phyloP scores from a whole-genome alignment of 73 alveolate genomes.

The Uronychia setigera region DNA sequence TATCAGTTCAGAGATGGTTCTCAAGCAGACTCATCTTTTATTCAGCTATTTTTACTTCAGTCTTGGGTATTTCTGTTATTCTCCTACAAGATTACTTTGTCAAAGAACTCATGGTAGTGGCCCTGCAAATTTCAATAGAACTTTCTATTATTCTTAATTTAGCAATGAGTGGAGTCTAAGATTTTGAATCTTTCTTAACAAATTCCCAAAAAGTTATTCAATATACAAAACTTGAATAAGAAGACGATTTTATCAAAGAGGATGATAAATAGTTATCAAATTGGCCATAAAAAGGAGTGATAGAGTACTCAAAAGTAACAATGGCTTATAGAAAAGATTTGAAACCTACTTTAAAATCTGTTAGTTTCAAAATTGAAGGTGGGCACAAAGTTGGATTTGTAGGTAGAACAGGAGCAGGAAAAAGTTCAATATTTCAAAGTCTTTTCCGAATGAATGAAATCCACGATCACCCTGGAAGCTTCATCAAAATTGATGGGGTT shows the following conservation, averaged over 20 bases:
- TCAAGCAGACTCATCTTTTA: neutral
- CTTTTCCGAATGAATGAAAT: slow-evolving; percentile 81
- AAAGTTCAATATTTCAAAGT: slow-evolving; percentile 76
- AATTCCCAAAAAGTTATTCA: slow-evolving; percentile 8
- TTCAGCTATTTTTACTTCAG: neutral
- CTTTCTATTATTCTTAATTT: neutral
- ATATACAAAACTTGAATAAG: slow-evolving; percentile 8
- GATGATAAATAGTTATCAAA: neutral
- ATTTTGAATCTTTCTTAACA: neutral
- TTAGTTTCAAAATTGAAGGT: slow-evolving; percentile 41
- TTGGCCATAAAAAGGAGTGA: slow-evolving; percentile 82
- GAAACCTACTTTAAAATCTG: slow-evolving; percentile 52
- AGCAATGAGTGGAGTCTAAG: neutral
- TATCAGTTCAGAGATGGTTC: neutral
- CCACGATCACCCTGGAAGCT: slow-evolving; percentile 13
- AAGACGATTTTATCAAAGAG: slow-evolving; percentile 6
- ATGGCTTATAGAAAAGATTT: slow-evolving; percentile 64
- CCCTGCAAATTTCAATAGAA: neutral
- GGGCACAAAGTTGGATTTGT: slow-evolving; percentile 78
- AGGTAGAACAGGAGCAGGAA: slow-evolving; percentile 92
- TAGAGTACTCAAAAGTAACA: slow-evolving; percentile 62
- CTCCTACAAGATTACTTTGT: neutral
- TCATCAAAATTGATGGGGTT: slow-evolving; percentile 48
- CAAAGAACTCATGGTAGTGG: neutral
- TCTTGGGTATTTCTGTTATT: neutral